These are phyloP conservation scores for Daedaleopsis sinensis DNA, from an alignment of 768 basidiomycete species.

Conservation along the genomic window DNA sequence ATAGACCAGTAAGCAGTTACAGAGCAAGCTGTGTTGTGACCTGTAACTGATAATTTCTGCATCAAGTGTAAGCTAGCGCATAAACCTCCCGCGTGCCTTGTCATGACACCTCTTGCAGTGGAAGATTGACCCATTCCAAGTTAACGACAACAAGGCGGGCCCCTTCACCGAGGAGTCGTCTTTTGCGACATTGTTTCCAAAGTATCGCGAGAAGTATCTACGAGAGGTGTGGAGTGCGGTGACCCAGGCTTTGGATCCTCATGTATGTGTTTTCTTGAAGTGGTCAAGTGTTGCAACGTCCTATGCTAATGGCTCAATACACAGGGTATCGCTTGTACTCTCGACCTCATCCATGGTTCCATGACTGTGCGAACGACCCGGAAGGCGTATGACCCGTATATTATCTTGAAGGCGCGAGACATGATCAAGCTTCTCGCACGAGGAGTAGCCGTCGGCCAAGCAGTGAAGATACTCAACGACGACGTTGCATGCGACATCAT, in stretches of 20 bases:
- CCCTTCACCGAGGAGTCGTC: constrained; percentile 95
- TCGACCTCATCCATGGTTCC: constrained; percentile 94
- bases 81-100: neutral
- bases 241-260: constrained; percentile 78
- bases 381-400: constrained; percentile 96
- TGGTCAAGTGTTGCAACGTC: too few relatives aligned
- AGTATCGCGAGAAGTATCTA: constrained; percentile 96
- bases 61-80: constrained; percentile 34
- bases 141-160: constrained; percentile 76
- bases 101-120: constrained; percentile 45
- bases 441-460: constrained; percentile 84
- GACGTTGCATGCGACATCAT: constrained; percentile 94
- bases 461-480: constrained; percentile 89
- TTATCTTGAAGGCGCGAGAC: constrained; percentile 94
- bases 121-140: constrained; percentile 83
- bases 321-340: constrained; percentile 86
- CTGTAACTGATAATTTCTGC: neutral
- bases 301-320: neutral
- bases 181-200: constrained; percentile 97
- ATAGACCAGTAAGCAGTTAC: constrained; percentile 88
- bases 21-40: neutral
- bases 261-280: constrained; percentile 48
- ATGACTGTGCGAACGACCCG: constrained; percentile 98
- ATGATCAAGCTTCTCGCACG: constrained; percentile 94
- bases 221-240: constrained; percentile 94